These are phyloP conservation scores for Eleusine indica DNA, from an alignment of 176 grass and related monocot genomes.

Conservation along the genomic window DNA sequence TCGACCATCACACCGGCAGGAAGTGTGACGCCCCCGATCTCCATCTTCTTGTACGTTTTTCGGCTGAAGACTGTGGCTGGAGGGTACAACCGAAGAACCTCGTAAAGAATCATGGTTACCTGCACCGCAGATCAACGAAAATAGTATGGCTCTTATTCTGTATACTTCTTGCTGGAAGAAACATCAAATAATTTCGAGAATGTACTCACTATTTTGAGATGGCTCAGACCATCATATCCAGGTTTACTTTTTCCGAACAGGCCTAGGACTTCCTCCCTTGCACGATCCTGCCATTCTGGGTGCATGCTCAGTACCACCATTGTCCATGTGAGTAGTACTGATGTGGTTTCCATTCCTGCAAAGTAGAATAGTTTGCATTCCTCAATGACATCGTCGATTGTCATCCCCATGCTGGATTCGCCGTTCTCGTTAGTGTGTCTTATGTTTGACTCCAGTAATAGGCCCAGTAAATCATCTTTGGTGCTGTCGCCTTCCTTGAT, in stretches of 20 bases:
- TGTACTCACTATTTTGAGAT: conserved; percentile 61
- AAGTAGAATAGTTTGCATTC: conserved; percentile 90
- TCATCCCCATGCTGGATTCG: conserved; percentile 44
- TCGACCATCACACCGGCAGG: conserved; percentile 46
- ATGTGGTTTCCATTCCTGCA: conserved; percentile 78
- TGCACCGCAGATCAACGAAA: not conserved
- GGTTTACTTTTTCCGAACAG: conserved; percentile 53
- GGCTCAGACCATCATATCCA: conserved; percentile 47
- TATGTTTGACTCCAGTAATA: conserved; percentile 66
- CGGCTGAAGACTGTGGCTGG: not conserved
- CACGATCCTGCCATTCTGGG: conserved; percentile 61
- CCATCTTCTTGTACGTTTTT: conserved; percentile 45
- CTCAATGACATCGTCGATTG: conserved; percentile 54
- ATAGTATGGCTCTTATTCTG: not conserved
- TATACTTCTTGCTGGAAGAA: no score
- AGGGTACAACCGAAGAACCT: conserved; percentile 71
- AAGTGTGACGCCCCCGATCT: conserved; percentile 39
- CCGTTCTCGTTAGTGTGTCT: conserved; percentile 33
- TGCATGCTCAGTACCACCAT: conserved; percentile 70
- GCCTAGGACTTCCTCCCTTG: conserved; percentile 57
- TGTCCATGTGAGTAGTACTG: conserved; percentile 66
- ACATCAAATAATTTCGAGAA: not conserved
- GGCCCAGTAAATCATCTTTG: conserved; percentile 50
- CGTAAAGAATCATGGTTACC: conserved; percentile 75
- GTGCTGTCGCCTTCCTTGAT: conserved; percentile 43